Evolutionary conservation across 2,329 filamentous ascomycete genomes (phyloP), one percentile per base, ranked within the genome.

Genomic region (Diplocarpon rosae): DNA sequence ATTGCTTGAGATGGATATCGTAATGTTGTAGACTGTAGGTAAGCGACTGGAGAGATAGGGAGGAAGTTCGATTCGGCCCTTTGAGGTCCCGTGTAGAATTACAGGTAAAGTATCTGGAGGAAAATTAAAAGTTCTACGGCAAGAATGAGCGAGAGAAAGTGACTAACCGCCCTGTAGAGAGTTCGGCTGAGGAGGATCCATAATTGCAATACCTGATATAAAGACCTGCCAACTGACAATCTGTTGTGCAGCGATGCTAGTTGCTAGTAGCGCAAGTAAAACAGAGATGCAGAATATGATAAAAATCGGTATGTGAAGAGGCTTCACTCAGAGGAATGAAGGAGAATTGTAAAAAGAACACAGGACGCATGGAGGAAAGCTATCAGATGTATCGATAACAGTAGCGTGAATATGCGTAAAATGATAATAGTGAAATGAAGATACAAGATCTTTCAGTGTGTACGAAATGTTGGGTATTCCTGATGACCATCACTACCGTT

Each of bases 181-280:
- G n/a, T n/a, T n/a, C n/a, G 30, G 9, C 50, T 83, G 78, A 11
- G 78, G 78, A 28, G 80, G 71, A 61, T 84, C 73, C 30, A 85
- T 65, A 45, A 85, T 73, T 17, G 72, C 79, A 44, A 85, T 71
- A 0, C 81, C 80, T 0, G 80, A 80, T 0, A 80, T 85, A 56
- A 73, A 83, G 43, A 85, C 73, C 54, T 85, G 78, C 13, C 80
- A 80, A 52, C 75, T 75, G 16, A 75, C 63, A 41, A 77, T 71
- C 15, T 72, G 76, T 54, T 82, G 81, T 30, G 56, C 55, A 15
- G 38, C 46, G n/a, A 51, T 35, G 43, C 46, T 51, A 42, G 36
- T 39, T 16, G 43, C 45, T 36, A 53, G 47, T 24, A 52, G 39
- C 28, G 39, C 46, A 30, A 55, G n/a, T 40, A 52, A 20, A 29